Base-by-base conservation (phyloP, 2,329 filamentous ascomycete genomes). In the Lasiodiplodia hormozganensis region DNA sequence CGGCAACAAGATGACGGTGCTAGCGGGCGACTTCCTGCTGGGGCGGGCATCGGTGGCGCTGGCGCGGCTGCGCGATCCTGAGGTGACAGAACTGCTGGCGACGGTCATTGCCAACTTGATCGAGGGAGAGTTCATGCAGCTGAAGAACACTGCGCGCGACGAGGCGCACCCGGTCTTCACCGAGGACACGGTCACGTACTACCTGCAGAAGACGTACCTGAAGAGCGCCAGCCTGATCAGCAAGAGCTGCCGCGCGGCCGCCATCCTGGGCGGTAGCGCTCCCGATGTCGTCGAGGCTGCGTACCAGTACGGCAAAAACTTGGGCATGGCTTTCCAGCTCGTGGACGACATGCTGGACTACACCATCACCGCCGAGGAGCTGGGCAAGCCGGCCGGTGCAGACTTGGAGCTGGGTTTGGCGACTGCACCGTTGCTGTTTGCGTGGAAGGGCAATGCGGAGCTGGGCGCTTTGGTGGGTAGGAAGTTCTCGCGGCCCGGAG, bases 281-380 rank as follows among this genome's bases (percentile, higher is more conserved):
- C 85, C 86, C 0, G 87, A 90, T 70, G 93, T 96, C 1, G 93
- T 97, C 2, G 94, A 99, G 72, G 92, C 94, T 11, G 93, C 95
- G 2, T 99, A 99, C 77, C 81, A 87, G 18, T 99, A 98, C 76
- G 96, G 96, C 65, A 93, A 93, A 81, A 98, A 99, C 75, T 80
- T 99, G 57, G 96, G 96, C 1, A 82, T 99, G 67, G 96, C 96
- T 1, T 99, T 99, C 82, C 96, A 99, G 85, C 86, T 99, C 11
- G 95, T 99, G 18, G 96, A 99, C 78, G 96, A 99, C 78, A 92
- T 99, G 91, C 85, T 99, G 74, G 96, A 99, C 80, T 99, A 98
- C 79, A 98, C 96, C 0, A 88, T 93, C 70, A 93, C 88, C 67
- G 93, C 90, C 52, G 86, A 88, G 69, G 94, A 97, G 78, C 83